Conservation (phyloP, 2,329 filamentous ascomycete genomes). For the Lizonia empirigonia region DNA sequence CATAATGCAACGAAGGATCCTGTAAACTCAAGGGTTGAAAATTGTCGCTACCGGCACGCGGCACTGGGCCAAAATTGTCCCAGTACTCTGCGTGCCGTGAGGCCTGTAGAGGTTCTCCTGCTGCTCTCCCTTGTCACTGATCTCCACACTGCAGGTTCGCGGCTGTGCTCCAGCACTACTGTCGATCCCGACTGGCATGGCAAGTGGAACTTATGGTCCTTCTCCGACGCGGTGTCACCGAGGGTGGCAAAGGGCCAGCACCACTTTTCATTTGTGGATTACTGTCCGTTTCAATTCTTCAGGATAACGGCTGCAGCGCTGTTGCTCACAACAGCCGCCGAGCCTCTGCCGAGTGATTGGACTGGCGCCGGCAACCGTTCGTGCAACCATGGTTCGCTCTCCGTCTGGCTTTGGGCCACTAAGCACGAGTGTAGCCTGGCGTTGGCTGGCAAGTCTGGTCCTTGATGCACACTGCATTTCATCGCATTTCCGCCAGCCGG, state of each 20-base stretch:
- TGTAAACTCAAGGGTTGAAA: background rate
- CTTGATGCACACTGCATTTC: conserved; percentile 19
- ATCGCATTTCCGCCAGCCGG: conserved; percentile 15
- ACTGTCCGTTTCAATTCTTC: conserved; percentile 9
- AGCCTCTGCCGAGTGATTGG: conserved; percentile 19
- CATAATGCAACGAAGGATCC: background rate
- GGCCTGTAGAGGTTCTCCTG: background rate
- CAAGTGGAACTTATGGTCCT: conserved; percentile 4
- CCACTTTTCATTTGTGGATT: conserved; percentile 25
- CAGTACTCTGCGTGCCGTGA: background rate
- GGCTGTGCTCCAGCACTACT: conserved; percentile 17
- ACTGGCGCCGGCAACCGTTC: conserved; percentile 17
- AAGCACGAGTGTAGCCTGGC: conserved; percentile 6
- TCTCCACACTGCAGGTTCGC: conserved; percentile 15
- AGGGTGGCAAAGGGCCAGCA: conserved; percentile 15
- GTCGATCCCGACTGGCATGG: conserved; percentile 17
- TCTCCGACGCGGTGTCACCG: conserved; percentile 15
- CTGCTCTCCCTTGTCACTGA: conserved; percentile 12
- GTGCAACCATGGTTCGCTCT: conserved; percentile 17
- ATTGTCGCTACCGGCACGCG: background rate
- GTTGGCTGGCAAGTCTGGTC: conserved; percentile 18
- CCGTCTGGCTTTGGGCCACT: conserved; percentile 7
- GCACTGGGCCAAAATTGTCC: background rate
- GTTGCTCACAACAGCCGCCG: conserved; percentile 18
- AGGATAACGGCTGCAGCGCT: conserved; percentile 23